Percentiles rank a stretch among this genome's conserved stretches.
phyloP scores from a whole-genome alignment of 257 asterid genomes.

The Osmanthus fragrans region DNA sequence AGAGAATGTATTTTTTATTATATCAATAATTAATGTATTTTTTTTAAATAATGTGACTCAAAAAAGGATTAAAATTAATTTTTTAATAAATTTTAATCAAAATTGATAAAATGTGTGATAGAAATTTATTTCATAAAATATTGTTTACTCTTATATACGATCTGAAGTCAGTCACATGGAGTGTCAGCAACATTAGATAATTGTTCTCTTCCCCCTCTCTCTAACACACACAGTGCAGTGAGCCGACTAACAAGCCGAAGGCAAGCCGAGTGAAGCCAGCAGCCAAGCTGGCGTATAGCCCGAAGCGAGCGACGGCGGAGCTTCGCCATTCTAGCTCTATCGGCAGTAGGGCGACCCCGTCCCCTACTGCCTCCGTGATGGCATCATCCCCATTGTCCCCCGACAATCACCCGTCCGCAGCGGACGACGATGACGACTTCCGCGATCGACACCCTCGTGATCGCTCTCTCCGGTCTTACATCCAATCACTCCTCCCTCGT shows the following conservation, averaged over 20 bases:
- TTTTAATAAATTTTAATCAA: too few relatives aligned
- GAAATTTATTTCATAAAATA: too few relatives aligned
- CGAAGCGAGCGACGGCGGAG: constrained; percentile 98
- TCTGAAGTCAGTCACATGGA: constrained; percentile 39
- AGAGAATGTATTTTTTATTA: too few relatives aligned
- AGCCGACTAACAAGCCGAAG: constrained; percentile 20
- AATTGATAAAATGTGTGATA: too few relatives aligned
- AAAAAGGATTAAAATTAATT: too few relatives aligned
- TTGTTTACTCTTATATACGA: too few relatives aligned
- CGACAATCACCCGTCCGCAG: constrained; percentile 29
- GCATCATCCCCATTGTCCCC: constrained; percentile 65
- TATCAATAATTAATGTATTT: too few relatives aligned
- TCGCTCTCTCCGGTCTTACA: constrained; percentile 63
- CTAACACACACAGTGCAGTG: constrained; percentile 6
- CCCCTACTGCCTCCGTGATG: constrained; percentile 49
- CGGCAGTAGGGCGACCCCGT: constrained; percentile 61
- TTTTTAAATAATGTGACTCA: too few relatives aligned
- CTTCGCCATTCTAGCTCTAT: constrained; percentile 96
- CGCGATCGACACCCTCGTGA: constrained; percentile 78
- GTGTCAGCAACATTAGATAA: constrained; percentile 42
- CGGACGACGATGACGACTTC: constrained; percentile 50
- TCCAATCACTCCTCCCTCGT: constrained; percentile 51
- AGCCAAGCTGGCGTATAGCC: constrained; percentile 92
- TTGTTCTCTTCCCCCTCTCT: constrained; percentile 14
- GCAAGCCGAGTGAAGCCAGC: constrained; percentile 16